phyloP scores from a whole-genome alignment of 1,284 basidiomycete genomes.

The Rhodotorula sp. region DNA sequence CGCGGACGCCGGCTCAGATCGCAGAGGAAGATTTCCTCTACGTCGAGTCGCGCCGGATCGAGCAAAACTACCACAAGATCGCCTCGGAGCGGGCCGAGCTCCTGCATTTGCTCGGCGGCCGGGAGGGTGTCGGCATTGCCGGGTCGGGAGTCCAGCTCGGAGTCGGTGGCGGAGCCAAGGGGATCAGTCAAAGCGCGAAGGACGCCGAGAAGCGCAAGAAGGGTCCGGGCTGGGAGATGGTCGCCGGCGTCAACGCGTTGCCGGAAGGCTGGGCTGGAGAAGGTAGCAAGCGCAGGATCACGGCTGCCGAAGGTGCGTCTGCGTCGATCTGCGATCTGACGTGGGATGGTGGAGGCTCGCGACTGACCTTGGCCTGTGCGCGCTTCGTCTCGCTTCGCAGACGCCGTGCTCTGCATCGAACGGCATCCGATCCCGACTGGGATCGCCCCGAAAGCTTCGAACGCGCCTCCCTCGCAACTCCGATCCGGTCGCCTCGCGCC shows the following conservation, averaged over 20 bases:
- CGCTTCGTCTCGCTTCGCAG: constrained; percentile 51
- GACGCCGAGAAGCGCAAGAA: constrained; percentile 28
- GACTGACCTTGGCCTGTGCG: background rate
- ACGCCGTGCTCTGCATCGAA: constrained; percentile 71
- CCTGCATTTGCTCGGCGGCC: constrained; percentile 65
- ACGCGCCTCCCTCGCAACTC: constrained; percentile 58
- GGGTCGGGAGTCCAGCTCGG: constrained; percentile 31
- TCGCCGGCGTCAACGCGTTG: constrained; percentile 34
- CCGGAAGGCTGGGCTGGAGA: constrained; percentile 42
- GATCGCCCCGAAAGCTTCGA: constrained; percentile 67
- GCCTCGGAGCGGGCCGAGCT: constrained; percentile 87
- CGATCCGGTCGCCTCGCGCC: constrained; percentile 73
- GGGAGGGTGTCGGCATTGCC: constrained; percentile 44
- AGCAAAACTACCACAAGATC: constrained; percentile 87
- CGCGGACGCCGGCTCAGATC: constrained; percentile 81
- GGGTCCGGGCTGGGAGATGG: constrained; percentile 37
- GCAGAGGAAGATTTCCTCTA: constrained; percentile 95
- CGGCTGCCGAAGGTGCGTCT: constrained; percentile 37
- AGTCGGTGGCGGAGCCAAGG: constrained; percentile 20
- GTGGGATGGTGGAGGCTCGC: too few relatives aligned
- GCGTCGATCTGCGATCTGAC: too few relatives aligned
- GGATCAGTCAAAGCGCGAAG: constrained; percentile 7
- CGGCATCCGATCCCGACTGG: constrained; percentile 64
- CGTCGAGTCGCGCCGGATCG: constrained; percentile 87
- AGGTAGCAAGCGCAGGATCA: constrained; percentile 40